Base-by-base conservation (phyloP, 78 protist genomes). In the Andalucia godoyi region DNA sequence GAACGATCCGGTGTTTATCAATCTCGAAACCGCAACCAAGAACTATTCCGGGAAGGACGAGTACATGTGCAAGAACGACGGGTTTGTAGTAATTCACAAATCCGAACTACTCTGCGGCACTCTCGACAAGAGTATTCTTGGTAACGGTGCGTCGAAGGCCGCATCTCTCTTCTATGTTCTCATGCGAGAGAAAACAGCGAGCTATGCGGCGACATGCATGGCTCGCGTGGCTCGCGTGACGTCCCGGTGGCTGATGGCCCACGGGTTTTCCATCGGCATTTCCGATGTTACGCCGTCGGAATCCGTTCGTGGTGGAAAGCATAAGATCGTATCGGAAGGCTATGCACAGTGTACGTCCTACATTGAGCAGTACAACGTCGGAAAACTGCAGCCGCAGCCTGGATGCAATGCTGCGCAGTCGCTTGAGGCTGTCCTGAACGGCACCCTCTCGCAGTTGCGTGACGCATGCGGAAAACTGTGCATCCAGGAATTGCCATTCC, bases 231-330 rank as follows among this genome's bases (percentile, higher is more conserved):
- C 99, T n/a, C 77, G 87, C 61, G 29, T 83, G 25, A 43, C 78
- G 1, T 4, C 82, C 0, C 77, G 89, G n/a, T 85, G 62, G 52
- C 46, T 86, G 13, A 53, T 77, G 34, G 62, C 74, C 52, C 57
- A 63, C 21, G 99, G 99, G 23, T 97, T 95, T 76, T 75, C 89
- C 29, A 92, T 97, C 67, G 99, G 99, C 32, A 87, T 97, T 52
- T 75, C 53, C 9, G 99, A 95, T 63, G 99, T 97, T 17, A 64
- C 66, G 36, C 98, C 99, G 27, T 30, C 80, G 9, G 59, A 37
- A 0, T 18, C 18, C 17, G 76, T 96, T 25, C 23, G 30, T 17
- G 59, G 12, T 10, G 25, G 12, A 42, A 97, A 93, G 78, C 53
- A 72, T 33, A 72, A 40, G 30, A 38, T 89, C 68, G 57, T 97